phyloP scores from a whole-genome alignment of 176 grass and related monocot species.

The Pontederia crassipes region DNA sequence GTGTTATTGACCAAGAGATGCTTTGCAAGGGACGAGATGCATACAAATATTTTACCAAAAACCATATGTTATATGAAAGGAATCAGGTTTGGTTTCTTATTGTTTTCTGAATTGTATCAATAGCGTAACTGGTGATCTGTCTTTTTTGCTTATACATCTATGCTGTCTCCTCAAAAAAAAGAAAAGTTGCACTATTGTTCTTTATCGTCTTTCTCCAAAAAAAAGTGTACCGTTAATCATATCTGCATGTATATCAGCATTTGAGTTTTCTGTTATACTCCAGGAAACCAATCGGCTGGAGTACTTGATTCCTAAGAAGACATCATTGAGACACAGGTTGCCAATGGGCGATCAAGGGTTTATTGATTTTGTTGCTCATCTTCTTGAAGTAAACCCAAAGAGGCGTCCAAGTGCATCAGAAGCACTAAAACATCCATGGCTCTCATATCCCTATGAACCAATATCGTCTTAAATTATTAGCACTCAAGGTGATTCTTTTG shows the following conservation, averaged over 20 bases:
- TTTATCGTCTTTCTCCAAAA: neutral
- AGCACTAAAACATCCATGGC: constrained; percentile 19
- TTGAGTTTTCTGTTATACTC: neutral
- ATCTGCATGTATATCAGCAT: neutral
- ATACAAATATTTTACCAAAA: constrained; percentile 98
- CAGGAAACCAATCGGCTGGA: constrained; percentile 23
- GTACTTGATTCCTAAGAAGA: constrained; percentile 20
- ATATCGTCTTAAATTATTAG: constrained; percentile 12
- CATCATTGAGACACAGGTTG: constrained; percentile 12
- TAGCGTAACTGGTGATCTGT: neutral
- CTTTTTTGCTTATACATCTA: neutral
- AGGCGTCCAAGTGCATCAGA: constrained; percentile 19
- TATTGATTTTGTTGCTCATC: constrained; percentile 13
- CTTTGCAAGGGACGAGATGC: constrained; percentile 85
- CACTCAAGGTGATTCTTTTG: too few relatives aligned
- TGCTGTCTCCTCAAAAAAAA: neutral
- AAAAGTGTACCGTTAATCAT: neutral
- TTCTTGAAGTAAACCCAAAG: constrained; percentile 19
- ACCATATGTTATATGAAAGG: constrained; percentile 96
- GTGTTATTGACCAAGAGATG: constrained; percentile 89
- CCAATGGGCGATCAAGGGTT: constrained; percentile 18
- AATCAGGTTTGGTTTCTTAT: constrained; percentile 73
- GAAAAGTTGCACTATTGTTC: too few relatives aligned
- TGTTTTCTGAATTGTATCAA: neutral
- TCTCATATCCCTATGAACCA: constrained; percentile 21